Percentiles rank a stretch among this genome's conserved stretches.
Evolutionary conservation across 768 basidiomycete genomes (phyloP).

Genomic region (Russula earlei): DNA sequence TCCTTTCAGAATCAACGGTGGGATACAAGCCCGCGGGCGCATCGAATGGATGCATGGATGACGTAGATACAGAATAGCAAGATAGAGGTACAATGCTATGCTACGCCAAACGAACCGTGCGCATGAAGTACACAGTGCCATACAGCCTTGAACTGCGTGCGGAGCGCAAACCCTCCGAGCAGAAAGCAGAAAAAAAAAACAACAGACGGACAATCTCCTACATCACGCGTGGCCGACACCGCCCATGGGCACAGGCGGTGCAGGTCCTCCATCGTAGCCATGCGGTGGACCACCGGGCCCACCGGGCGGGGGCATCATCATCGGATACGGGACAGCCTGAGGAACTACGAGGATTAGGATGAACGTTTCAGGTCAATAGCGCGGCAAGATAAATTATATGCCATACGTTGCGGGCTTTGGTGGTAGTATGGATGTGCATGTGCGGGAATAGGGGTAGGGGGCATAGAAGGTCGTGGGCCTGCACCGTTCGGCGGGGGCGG

Average conservation of each 20-base stretch:
- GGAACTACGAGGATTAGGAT: conserved; percentile 42
- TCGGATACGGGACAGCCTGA: conserved; percentile 80
- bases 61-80: conserved; percentile 14
- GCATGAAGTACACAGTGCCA: not conserved
- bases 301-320: conserved; percentile 84
- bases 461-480: conserved; percentile 78
- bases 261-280: conserved; percentile 61
- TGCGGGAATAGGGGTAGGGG: conserved; percentile 81
- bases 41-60: conserved; percentile 7
- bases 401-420: conserved; percentile 78
- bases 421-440: conserved; percentile 86
- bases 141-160: not conserved
- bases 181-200: conserved; percentile 15
- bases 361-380: conserved; percentile 7
- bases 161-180: conserved; percentile 5
- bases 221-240: conserved; percentile 53
- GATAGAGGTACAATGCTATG: not conserved
- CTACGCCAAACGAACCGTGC: not conserved
- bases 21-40: conserved; percentile 1
- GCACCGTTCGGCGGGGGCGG: conserved; percentile 71
- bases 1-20: not conserved
- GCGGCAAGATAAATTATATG: conserved; percentile 16
- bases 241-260: conserved; percentile 68
- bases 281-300: conserved; percentile 56
- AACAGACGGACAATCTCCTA: conserved; percentile 4